Conservation (phyloP, 2,329 filamentous ascomycete genomes). For the Pseudocercospora crystallina region DNA sequence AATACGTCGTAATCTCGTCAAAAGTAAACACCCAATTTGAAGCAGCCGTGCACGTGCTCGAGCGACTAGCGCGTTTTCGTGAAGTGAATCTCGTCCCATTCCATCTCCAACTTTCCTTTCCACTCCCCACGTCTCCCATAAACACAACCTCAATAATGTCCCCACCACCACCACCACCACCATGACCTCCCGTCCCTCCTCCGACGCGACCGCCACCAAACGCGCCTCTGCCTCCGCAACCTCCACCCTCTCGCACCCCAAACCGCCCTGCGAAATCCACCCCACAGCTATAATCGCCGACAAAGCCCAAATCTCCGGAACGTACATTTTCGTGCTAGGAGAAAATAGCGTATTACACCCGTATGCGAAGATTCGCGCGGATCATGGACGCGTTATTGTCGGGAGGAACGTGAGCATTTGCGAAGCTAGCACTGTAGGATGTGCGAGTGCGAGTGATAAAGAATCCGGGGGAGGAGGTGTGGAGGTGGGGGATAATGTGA, state of each 20-base stretch:
- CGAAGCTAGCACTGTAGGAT: constrained; percentile 56
- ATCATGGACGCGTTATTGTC: constrained; percentile 43
- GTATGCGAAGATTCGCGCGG: constrained; percentile 57
- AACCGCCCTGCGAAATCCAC: constrained; percentile 45
- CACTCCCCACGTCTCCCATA: too few relatives aligned
- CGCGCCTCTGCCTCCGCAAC: constrained; percentile 8
- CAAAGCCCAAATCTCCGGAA: constrained; percentile 60
- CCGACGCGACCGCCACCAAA: constrained; percentile 8
- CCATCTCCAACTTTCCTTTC: neutral
- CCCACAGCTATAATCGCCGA: constrained; percentile 49
- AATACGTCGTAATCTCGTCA: too few relatives aligned
- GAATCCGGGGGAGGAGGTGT: constrained; percentile 33
- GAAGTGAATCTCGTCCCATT: too few relatives aligned
- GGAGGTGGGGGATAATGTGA: constrained; percentile 43
- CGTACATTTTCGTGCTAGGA: constrained; percentile 74
- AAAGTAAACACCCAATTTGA: too few relatives aligned
- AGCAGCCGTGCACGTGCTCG: too few relatives aligned
- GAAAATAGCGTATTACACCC: constrained; percentile 83
- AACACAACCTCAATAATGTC: neutral
- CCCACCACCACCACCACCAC: neutral
- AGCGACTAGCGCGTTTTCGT: too few relatives aligned
- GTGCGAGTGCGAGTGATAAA: constrained; percentile 20
- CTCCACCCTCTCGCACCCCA: constrained; percentile 12
- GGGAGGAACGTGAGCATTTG: constrained; percentile 68
- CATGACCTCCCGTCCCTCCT: constrained; percentile 19